phyloP scores from a whole-genome alignment of 495 filamentous ascomycete genomes.

The Hypoxylon rickii region DNA sequence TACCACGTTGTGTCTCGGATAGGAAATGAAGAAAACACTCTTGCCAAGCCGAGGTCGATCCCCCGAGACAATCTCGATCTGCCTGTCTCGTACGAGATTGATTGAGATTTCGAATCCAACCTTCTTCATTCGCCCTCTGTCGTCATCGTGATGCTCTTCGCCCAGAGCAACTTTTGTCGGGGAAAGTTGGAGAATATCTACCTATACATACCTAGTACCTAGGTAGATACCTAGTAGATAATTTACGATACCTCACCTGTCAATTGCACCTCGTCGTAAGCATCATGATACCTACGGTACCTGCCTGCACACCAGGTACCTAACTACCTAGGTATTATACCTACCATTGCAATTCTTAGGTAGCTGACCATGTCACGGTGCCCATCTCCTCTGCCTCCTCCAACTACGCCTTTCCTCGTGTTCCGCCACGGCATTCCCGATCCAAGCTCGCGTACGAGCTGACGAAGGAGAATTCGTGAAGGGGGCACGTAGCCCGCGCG shows the following conservation, averaged over 20 bases:
- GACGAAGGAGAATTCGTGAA: too few relatives aligned
- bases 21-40: slow-evolving; percentile 15
- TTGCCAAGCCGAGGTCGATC: slow-evolving; percentile 21
- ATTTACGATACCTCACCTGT: slow-evolving; percentile 19
- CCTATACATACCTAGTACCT: too few relatives aligned
- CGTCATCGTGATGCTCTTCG: slow-evolving; percentile 25
- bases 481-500: slow-evolving; percentile 12
- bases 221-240: too few relatives aligned
- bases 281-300: background rate
- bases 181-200: slow-evolving; percentile 6
- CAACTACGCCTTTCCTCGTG: slow-evolving; percentile 5
- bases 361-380: background rate
- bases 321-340: background rate
- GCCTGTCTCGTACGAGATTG: slow-evolving; percentile 20
- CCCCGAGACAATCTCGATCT: slow-evolving; percentile 35
- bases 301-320: background rate
- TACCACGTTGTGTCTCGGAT: slow-evolving; percentile 35
- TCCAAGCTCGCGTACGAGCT: slow-evolving; percentile 2
- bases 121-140: slow-evolving; percentile 15
- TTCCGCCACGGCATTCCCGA: background rate
- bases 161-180: slow-evolving; percentile 4
- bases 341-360: too few relatives aligned
- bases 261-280: slow-evolving; percentile 14
- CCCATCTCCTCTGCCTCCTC: background rate
- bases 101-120: slow-evolving; percentile 31